These are phyloP conservation scores for Podospora fimiseda DNA, from an alignment of 495 filamentous ascomycete species.

Conservation along the genomic window DNA sequence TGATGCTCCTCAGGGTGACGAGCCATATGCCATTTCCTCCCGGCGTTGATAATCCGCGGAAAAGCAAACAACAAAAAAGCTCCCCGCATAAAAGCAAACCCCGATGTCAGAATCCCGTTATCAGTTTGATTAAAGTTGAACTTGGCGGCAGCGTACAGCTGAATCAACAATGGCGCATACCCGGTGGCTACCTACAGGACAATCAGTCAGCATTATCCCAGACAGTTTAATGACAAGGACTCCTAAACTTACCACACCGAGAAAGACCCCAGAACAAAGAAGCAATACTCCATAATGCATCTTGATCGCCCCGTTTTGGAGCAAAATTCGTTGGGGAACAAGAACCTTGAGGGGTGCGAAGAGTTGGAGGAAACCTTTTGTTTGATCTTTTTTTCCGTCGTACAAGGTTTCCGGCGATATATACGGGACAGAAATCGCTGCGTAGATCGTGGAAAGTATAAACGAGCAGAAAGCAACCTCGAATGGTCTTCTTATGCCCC, in stretches of 20 bases:
- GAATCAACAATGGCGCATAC: constrained; percentile 45
- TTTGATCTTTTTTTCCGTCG: constrained; percentile 23
- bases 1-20: constrained; percentile 1
- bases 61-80: constrained; percentile 50
- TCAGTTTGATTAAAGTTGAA: constrained; percentile 48
- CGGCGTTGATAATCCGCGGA: constrained; percentile 45
- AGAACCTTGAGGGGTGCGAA: constrained; percentile 47
- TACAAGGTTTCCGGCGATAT: constrained; percentile 32
- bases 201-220: neutral
- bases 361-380: constrained; percentile 36
- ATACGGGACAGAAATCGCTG: constrained; percentile 31
- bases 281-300: constrained; percentile 47
- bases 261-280: constrained; percentile 48
- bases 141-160: constrained; percentile 49
- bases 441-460: constrained; percentile 34
- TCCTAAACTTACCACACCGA: constrained; percentile 44
- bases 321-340: neutral
- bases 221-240: constrained; percentile 7
- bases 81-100: constrained; percentile 46
- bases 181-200: constrained; percentile 44
- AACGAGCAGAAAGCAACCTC: constrained; percentile 45
- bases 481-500: constrained; percentile 47
- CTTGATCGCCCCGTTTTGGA: constrained; percentile 29
- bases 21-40: constrained; percentile 40
- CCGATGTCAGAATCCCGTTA: constrained; percentile 49